Evolutionary conservation across 345 rosid species (phyloP).

Genomic region (Boechera divaricarpa): DNA sequence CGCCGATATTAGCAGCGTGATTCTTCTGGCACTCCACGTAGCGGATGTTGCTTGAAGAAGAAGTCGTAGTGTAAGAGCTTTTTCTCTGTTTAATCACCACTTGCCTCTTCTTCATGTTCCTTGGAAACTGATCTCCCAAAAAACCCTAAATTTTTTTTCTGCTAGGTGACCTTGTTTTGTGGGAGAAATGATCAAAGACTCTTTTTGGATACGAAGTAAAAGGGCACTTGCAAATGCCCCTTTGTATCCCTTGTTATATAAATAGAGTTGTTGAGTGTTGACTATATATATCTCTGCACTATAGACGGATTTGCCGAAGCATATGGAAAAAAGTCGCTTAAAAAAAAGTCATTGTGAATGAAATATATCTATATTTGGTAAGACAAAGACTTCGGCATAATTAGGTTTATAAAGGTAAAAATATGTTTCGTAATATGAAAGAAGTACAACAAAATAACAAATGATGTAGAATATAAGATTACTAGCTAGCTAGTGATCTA

Average conservation of each 20-base stretch:
- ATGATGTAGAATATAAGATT: slow-evolving; percentile 1
- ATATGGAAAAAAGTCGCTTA: slow-evolving; percentile 15
- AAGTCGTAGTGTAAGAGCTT: slow-evolving; percentile 47
- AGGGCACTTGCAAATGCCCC: slow-evolving; percentile 33
- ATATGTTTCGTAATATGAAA: slow-evolving; percentile 7
- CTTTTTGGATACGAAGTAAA: slow-evolving; percentile 23
- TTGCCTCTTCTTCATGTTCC: slow-evolving; percentile 72
- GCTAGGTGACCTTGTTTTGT: slow-evolving; percentile 8
- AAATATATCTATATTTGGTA: slow-evolving; percentile 30
- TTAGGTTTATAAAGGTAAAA: neutral
- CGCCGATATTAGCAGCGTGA: slow-evolving; percentile 73
- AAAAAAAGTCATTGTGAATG: slow-evolving; percentile 23
- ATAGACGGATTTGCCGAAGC: slow-evolving; percentile 30
- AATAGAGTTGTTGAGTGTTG: slow-evolving; percentile 42
- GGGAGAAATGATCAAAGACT: slow-evolving; percentile 16
- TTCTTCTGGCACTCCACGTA: slow-evolving; percentile 84
- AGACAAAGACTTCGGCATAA: slow-evolving; percentile 26
- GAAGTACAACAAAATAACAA: slow-evolving; percentile 6
- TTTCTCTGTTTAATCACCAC: slow-evolving; percentile 67
- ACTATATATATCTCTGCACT: slow-evolving; percentile 32
- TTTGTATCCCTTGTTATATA: slow-evolving; percentile 25
- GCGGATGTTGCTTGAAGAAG: slow-evolving; percentile 62
- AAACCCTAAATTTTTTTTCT: slow-evolving; percentile 18
- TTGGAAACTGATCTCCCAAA: neutral
- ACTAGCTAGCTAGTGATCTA: neutral